Base-by-base conservation (phyloP, 2,329 filamentous ascomycete species). In the Aspergillus jensenii region DNA sequence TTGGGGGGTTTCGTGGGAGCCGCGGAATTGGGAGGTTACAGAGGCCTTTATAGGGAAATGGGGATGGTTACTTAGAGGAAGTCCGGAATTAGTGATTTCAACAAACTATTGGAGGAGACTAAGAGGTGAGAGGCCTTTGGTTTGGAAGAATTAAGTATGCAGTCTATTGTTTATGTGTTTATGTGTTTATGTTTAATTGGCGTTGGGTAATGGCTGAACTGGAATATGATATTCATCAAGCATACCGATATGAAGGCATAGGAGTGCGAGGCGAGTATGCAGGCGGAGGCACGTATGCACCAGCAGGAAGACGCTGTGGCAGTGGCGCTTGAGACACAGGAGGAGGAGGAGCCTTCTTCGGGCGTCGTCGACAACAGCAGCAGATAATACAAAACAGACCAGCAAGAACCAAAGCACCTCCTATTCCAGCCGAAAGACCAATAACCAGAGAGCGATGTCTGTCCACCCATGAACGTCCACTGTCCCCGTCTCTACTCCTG, bases 21-120 rank as follows among this genome's bases (percentile, higher is more conserved):
- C 71, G 2, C 59, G 60, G 0, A 77, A 73, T 9, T 84, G 81
- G 82, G 82, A 84, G 60, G 70, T 78, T 1, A 81, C 74, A 0
- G 71, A 74, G 8, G 56, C 59, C 0, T 83, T 84, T 60, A 61
- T 79, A 2, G 68, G 67, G 41, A 82, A 81, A 60, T 84, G 79
- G 78, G 60, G 62, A 6, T 70, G 67, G 68, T 48, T 69, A 21
- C 61, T 71, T 0, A 47, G 60, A n/a, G 68, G 68, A 1, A 69
- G 65, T 57, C 62, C 64, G 2, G 67, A 67, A 40, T 41, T 70
- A 19, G 48, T 71, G 54, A 52, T 62, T 15, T 58, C 65, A 5
- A 71, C 65, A 4, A 70, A 71, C 60, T 31, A 52, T 14, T 71
- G 69, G 69, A 62, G 69, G 2, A 55, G 55, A 6, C 50, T 46